Evolutionary conservation across 2,329 filamentous ascomycete genomes (phyloP).

Genomic region (Aspergillus sp.): DNA sequence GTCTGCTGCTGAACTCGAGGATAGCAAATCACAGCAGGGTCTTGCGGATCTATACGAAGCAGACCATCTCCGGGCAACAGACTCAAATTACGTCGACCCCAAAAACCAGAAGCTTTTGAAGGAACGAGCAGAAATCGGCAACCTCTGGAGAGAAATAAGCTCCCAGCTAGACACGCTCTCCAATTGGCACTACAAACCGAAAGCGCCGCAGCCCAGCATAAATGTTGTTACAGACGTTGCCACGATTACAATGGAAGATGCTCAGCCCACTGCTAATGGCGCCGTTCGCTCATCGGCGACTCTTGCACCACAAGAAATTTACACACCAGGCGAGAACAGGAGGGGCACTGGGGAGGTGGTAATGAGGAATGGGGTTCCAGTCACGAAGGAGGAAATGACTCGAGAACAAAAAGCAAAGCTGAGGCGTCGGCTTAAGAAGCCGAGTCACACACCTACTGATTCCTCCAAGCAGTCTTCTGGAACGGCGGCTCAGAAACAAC

Average conservation of each 20-base stretch:
- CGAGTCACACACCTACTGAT: constrained; percentile 62
- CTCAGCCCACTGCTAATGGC: constrained; percentile 77
- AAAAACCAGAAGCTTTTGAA: constrained; percentile 78
- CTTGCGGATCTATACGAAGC: constrained; percentile 93
- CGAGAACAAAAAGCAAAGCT: constrained; percentile 79
- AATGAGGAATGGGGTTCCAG: constrained; percentile 71
- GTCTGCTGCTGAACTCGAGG: constrained; percentile 77
- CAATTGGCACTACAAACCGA: constrained; percentile 95
- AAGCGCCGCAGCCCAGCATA: constrained; percentile 74
- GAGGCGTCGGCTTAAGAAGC: constrained; percentile 81
- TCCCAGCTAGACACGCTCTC: constrained; percentile 82
- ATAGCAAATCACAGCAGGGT: constrained; percentile 81
- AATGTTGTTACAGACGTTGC: constrained; percentile 88
- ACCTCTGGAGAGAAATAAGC: constrained; percentile 78
- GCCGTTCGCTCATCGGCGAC: constrained; percentile 60
- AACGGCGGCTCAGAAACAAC: constrained; percentile 47
- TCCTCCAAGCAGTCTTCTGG: constrained; percentile 46
- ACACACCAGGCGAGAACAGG: constrained; percentile 71
- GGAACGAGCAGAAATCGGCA: constrained; percentile 79
- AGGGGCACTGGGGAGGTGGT: constrained; percentile 68
- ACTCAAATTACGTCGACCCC: constrained; percentile 78
- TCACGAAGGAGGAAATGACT: constrained; percentile 82
- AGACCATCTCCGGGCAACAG: constrained; percentile 75
- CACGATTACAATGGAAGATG: constrained; percentile 93
- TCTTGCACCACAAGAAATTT: constrained; percentile 92